Percentiles rank a stretch among this genome's conserved stretches.
Evolutionary conservation across 2,329 filamentous ascomycete genomes (phyloP).

Genomic region (Daldinia sp.): DNA sequence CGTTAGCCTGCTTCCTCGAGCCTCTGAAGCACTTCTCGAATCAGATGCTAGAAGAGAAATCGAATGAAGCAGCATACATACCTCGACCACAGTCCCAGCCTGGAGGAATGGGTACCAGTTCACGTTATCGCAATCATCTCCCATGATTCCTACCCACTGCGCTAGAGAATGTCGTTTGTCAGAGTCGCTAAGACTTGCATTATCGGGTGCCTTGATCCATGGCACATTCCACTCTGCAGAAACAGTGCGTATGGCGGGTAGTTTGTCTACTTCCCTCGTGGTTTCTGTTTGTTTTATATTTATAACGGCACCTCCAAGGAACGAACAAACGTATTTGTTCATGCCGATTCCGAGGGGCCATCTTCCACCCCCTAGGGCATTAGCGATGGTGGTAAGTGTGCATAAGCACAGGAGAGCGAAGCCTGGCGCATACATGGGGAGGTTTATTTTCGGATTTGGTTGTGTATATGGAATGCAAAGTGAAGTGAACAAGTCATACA

Average conservation of each 20-base stretch:
- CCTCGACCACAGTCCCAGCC: background rate
- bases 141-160: background rate
- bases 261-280: background rate
- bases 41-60: background rate
- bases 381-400: background rate
- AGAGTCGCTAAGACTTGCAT: slow-evolving; percentile 5
- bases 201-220: slow-evolving; percentile 13
- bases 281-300: slow-evolving; percentile 1
- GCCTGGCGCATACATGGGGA: background rate
- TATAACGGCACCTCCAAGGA: background rate
- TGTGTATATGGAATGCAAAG: background rate
- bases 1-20: background rate
- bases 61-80: background rate
- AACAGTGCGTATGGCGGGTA: slow-evolving; percentile 22
- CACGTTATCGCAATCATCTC: background rate
- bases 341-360: background rate
- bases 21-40: background rate
- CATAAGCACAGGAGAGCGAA: background rate
- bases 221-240: slow-evolving; percentile 30
- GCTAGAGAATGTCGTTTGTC: slow-evolving; percentile 1
- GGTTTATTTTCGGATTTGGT: background rate
- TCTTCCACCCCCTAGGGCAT: background rate
- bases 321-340: slow-evolving; percentile 9
- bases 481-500: background rate
- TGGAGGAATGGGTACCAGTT: background rate